Conservation (phyloP, 2,329 filamentous ascomycete species). For the Zymoseptoria ardabiliae region DNA sequence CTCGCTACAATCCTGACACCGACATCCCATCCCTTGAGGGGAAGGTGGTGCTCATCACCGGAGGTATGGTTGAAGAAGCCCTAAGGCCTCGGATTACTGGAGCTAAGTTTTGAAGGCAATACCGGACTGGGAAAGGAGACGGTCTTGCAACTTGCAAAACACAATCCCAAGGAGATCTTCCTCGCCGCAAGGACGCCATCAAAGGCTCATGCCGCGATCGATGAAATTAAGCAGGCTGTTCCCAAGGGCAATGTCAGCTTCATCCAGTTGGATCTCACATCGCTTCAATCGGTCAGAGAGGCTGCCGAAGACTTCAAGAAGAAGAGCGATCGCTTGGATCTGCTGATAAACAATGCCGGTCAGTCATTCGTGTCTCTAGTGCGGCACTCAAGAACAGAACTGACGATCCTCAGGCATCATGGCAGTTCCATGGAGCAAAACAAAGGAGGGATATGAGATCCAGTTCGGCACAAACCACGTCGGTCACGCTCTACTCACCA, state of each 20-base stretch:
- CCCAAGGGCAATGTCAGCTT: slow-evolving; percentile 36
- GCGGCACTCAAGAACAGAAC: not conserved
- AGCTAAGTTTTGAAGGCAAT: slow-evolving; percentile 28
- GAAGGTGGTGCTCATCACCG: slow-evolving; percentile 27
- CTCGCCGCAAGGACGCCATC: slow-evolving; percentile 39
- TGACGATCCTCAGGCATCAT: slow-evolving; percentile 33
- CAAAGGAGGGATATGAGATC: slow-evolving; percentile 44
- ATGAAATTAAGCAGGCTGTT: slow-evolving; percentile 31
- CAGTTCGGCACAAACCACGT: slow-evolving; percentile 48
- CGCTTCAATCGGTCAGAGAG: slow-evolving; percentile 43
- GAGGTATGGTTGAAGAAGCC: slow-evolving; percentile 8
- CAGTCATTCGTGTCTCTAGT: not conserved
- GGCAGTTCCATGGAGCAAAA: slow-evolving; percentile 30
- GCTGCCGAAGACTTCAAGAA: slow-evolving; percentile 35
- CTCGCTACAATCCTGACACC: slow-evolving; percentile 22
- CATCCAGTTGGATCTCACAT: slow-evolving; percentile 45
- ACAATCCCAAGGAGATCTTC: slow-evolving; percentile 41
- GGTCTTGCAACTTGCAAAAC: slow-evolving; percentile 38
- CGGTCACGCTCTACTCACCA: slow-evolving; percentile 43
- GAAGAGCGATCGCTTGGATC: slow-evolving; percentile 33
- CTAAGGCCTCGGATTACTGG: not conserved
- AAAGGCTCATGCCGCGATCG: slow-evolving; percentile 37
- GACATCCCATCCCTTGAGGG: slow-evolving; percentile 28
- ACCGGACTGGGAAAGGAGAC: slow-evolving; percentile 43
- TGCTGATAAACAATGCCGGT: slow-evolving; percentile 23